Evolutionary conservation across 345 rosid genomes (phyloP).

Genomic region (Murraya paniculata): DNA sequence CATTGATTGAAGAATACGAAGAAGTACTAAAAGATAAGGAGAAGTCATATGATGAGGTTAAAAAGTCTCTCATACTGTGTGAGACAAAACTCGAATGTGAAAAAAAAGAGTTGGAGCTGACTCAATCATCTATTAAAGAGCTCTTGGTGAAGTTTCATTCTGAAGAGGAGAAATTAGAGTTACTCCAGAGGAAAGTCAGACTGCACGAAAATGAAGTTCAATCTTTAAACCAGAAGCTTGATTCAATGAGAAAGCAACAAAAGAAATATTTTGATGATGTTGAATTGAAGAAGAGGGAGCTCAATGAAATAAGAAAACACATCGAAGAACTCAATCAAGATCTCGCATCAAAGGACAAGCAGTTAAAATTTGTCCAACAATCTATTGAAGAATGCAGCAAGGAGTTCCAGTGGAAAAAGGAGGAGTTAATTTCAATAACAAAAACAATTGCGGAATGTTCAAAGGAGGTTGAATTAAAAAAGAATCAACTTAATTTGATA

Average conservation of each 20-base stretch:
- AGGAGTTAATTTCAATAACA: slow-evolving; percentile 15
- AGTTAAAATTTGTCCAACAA: slow-evolving; percentile 21
- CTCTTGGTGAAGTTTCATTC: slow-evolving; percentile 19
- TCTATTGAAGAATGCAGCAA: slow-evolving; percentile 17
- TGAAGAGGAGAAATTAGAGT: slow-evolving; percentile 19
- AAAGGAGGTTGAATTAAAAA: slow-evolving; percentile 18
- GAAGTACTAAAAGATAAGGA: slow-evolving; percentile 14
- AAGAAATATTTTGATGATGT: slow-evolving; percentile 11
- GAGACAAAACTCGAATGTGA: not conserved
- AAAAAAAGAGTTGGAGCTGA: not conserved
- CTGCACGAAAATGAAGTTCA: not conserved
- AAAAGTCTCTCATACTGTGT: slow-evolving; percentile 7
- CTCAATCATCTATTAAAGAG: slow-evolving; percentile 13
- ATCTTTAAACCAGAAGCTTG: slow-evolving; percentile 22
- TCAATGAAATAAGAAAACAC: not conserved
- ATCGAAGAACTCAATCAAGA: not conserved
- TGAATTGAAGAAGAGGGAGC: slow-evolving; percentile 12
- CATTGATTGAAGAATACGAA: slow-evolving; percentile 2
- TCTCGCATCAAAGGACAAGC: not conserved
- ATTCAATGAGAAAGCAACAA: slow-evolving; percentile 3
- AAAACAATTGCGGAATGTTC: slow-evolving; percentile 18
- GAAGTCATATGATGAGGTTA: slow-evolving; percentile 10
- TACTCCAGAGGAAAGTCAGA: not conserved
- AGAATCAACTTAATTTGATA: slow-evolving; percentile 13
- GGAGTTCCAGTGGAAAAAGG: slow-evolving; percentile 18